Evolutionary conservation across 2,329 filamentous ascomycete genomes (phyloP), one percentile per base, ranked within the genome.

Genomic region (Chaetomium olivaceum): DNA sequence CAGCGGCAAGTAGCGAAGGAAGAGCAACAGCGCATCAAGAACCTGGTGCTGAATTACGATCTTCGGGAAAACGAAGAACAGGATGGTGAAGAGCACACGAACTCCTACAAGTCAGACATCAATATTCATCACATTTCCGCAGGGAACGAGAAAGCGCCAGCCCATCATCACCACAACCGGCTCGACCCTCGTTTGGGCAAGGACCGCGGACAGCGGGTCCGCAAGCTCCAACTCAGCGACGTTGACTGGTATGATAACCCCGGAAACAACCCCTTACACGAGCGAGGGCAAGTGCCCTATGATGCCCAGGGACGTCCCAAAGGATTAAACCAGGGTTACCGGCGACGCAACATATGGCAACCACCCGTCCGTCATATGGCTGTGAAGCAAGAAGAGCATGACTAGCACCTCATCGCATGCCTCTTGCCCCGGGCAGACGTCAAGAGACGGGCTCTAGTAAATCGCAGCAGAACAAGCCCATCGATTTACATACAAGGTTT

Each of bases 11-110:
- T 93, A 2, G 94, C 98, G 76, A 90, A 91, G 61, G 95, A 97
- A 75, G 96, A 99, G 77, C 94, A 99, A 77, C 93, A 97, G 77
- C 91, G 95, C 68, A 99, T 99, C 86, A 99, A 99, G 82, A 97
- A 92, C 74, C 84, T 99, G 55, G 95, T 99, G 62, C 83, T 99
- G 72, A 98, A 97, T 78, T 96, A 97, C 75, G 95, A 99, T 79
- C 87, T 97, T 75, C 89, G 92, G 60, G 93, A 96, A 74, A 89
- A 82, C 71, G 91, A 96, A 75, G 89, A 93, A 70, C 80, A 83
- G 74, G 91, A 95, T 81, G 89, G 92, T 96, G 85, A 87, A 81
- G 75, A 72, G 19, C 46, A 61, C 63, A 56, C 52, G 71, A 74
- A 73, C 74, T 77, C 82, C 75, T 80, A 79, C 67, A 73, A 72